Evolutionary conservation across 345 rosid genomes (phyloP).

Genomic region (Aegle marmelos): DNA sequence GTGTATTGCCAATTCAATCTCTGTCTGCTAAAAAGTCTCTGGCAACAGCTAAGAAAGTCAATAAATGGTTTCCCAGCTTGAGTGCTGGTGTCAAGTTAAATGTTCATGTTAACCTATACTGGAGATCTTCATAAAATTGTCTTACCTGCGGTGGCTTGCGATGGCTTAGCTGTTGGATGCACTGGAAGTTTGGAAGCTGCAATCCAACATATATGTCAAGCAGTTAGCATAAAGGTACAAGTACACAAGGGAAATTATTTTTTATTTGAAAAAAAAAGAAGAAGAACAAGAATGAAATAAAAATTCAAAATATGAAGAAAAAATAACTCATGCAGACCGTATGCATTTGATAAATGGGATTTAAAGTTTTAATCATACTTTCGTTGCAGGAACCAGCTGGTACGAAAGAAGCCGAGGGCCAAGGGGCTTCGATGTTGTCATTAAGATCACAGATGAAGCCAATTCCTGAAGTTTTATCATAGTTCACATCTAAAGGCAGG

Average conservation of each 20-base stretch:
- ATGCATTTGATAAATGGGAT: background rate
- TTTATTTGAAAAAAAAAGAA: too few relatives aligned
- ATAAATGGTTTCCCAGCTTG: background rate
- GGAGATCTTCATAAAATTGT: background rate
- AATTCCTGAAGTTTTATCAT: conserved; percentile 42
- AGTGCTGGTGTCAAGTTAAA: background rate
- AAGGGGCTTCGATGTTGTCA: conserved; percentile 57
- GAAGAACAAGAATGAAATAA: background rate
- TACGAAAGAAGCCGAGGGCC: conserved; percentile 41
- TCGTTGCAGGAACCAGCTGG: conserved; percentile 45
- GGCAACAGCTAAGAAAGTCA: background rate
- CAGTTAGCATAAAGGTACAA: background rate
- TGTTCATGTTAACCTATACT: background rate
- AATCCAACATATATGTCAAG: conserved; percentile 2
- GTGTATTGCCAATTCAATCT: background rate
- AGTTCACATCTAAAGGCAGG: conserved; percentile 55
- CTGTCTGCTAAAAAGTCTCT: too few relatives aligned
- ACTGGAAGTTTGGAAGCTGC: conserved; percentile 55
- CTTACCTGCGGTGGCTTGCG: conserved; percentile 35
- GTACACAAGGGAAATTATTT: background rate
- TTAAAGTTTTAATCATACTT: conserved; percentile 28
- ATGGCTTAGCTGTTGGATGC: conserved; percentile 49
- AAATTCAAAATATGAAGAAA: background rate
- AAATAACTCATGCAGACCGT: background rate
- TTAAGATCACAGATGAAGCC: conserved; percentile 65